Base-by-base conservation (phyloP, 768 basidiomycete species). In the Boletus huronensis region DNA sequence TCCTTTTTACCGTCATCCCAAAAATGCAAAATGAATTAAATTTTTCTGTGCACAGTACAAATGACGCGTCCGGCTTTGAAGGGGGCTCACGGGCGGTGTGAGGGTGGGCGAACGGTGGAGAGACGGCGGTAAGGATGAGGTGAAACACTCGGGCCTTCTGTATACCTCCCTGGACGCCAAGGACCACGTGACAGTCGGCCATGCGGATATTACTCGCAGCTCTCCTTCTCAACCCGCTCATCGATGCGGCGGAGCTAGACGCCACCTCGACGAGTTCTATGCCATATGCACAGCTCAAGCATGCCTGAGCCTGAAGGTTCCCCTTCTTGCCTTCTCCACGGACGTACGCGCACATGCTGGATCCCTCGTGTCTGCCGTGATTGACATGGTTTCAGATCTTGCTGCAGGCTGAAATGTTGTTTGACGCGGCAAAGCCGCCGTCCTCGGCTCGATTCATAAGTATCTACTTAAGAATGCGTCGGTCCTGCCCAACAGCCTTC, bases 331-430 rank as follows among this genome's bases (percentile, higher is more conserved):
- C 4, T n/a, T 10, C 29, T 26, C 23, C 38, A 48, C 43, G 48
- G 39, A 53, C 59, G 59, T 55, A 52, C 28, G 7, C 16, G 3
- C 21, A 8, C 59, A 61, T 29, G 59, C 50, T 32, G 50, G 17
- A 34, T 28, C 1, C 59, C 60, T 50, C 60, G 52, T 61, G 60
- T 44, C 42, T 48, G 43, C 21, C 42, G 21, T 54, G 35, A 49
- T 49, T 13, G 38, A n/a, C 6, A 25, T 19, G 13, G 48, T 38
- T 49, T 28, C 25, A n/a, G n/a, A 13, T 29, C n/a, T n/a, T 38
- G 19, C 26, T 44, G 26, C 42, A 7, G n/a, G 10, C 26, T 44
- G 26, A 26, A 7, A 11, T 4, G 10, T 29, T n/a, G 36, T 38
- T 16, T 34, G 32, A 34, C 46, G 1, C 10, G 17, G 21, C 16